Conservation (phyloP, 1,284 basidiomycete genomes). For the Marasmius oreades region DNA sequence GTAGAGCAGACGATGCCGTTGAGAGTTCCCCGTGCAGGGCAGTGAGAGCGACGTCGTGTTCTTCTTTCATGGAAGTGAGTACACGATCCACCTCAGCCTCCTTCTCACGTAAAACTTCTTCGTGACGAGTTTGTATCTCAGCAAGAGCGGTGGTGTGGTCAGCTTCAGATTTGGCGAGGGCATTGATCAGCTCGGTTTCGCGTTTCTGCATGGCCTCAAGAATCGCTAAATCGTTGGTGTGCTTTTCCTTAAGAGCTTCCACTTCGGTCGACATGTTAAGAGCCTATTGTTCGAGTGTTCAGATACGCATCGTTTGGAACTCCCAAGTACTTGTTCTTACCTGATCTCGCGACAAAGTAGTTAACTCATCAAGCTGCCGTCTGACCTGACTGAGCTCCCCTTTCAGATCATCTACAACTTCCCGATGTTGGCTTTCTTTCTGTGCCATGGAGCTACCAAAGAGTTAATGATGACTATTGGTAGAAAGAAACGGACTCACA, state of each 20-base stretch:
- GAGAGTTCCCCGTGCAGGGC: slow-evolving; percentile 45
- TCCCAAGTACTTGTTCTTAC: too few species aligned
- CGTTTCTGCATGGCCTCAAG: slow-evolving; percentile 55
- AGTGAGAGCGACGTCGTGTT: slow-evolving; percentile 29
- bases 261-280: slow-evolving; percentile 85
- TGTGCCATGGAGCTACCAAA: slow-evolving; percentile 82
- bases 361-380: slow-evolving; percentile 77
- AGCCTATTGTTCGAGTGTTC: slow-evolving; percentile 41
- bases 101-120: slow-evolving; percentile 49
- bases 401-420: slow-evolving; percentile 69
- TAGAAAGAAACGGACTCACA: slow-evolving; percentile 44
- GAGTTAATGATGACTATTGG: slow-evolving; percentile 8
- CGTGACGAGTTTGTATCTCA: slow-evolving; percentile 50
- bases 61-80: slow-evolving; percentile 38
- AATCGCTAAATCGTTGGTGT: slow-evolving; percentile 46
- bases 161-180: slow-evolving; percentile 47
- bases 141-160: slow-evolving; percentile 46
- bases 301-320: not conserved
- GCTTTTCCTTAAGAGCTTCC: slow-evolving; percentile 64
- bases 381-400: slow-evolving; percentile 64
- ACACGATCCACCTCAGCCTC: slow-evolving; percentile 48
- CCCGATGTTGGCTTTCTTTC: slow-evolving; percentile 85
- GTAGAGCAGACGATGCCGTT: slow-evolving; percentile 37
- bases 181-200: slow-evolving; percentile 50
- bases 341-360: slow-evolving; percentile 77